Base-by-base conservation (phyloP, 1,284 basidiomycete species). In the Agroathelia rolfsii region DNA sequence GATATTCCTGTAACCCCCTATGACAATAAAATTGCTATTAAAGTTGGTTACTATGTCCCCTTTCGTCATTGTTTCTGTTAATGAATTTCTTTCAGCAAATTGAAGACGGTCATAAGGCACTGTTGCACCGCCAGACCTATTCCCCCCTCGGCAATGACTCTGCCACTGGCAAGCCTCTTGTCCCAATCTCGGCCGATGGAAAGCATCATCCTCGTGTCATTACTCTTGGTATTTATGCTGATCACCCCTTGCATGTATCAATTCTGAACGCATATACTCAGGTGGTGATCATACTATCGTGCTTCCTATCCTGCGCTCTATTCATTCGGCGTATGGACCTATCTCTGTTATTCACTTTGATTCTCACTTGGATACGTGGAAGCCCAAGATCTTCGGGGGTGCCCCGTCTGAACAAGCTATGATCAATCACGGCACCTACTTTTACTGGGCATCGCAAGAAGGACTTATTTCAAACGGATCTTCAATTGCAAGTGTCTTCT, bases 331-430 rank as follows among this genome's bases (percentile, higher is more conserved):
- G 6, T 83, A 84, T 46, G 80, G 81, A 5, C 62, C 74, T 18
- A 77, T 82, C 31, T 76, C 75, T 23, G 76, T 85, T 25, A 82
- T 86, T 30, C 81, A 86, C 53, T 84, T 86, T 48, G 83, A 86
- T 50, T 78, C 76, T 27, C 80, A 85, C 49, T 64, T 66, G 35
- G 77, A 79, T 46, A 79, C 83, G 4, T 82, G 77, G 79, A 80
- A 76, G 44, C 79, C 79, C 15, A 60, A 65, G 21, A 70, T 78
- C 8, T 81, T 81, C 46, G 76, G 77, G 13, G 78, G 76, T 4
- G 72, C 75, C 1, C 78, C 76, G 3, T 74, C 74, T 14, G 61
- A 63, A 0, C 73, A 76, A 39, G 76, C 76, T 1, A 70, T 72
- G 19, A 73, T 83, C 44, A 82, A 79, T 41, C 80, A 82, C 35